phyloP scores from a whole-genome alignment of 2,329 filamentous ascomycete genomes.

The Alternaria postmessia region DNA sequence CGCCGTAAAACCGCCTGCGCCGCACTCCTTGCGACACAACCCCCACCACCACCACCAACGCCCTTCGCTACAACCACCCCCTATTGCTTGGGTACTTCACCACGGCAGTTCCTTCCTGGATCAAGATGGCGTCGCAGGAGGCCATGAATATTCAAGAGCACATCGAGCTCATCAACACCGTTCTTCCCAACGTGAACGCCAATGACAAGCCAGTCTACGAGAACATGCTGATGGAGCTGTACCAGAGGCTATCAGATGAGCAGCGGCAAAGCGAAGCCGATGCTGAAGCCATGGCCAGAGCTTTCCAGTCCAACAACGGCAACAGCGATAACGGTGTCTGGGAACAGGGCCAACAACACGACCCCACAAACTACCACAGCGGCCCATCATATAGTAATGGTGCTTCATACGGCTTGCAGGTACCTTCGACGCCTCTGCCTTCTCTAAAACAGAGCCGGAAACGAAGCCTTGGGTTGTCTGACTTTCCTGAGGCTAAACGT shows the following conservation, averaged over 20 bases:
- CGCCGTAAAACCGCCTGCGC: slow-evolving; percentile 8
- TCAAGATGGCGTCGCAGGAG: slow-evolving; percentile 1
- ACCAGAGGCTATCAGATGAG: neutral
- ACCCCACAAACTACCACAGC: neutral
- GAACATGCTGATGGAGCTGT: slow-evolving; percentile 4
- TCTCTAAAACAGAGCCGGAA: slow-evolving; percentile 29
- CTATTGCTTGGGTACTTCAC: neutral
- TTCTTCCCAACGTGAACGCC: slow-evolving; percentile 5
- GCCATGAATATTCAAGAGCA: slow-evolving; percentile 1
- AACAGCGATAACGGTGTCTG: neutral
- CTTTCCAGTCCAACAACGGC: neutral
- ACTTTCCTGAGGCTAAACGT: slow-evolving; percentile 36
- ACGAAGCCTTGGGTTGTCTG: slow-evolving; percentile 30
- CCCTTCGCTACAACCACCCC: neutral
- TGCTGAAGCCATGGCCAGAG: neutral
- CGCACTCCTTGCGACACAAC: neutral
- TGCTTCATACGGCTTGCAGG: neutral
- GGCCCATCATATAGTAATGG: neutral
- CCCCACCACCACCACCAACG: neutral
- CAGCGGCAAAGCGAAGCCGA: neutral
- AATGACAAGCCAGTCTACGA: slow-evolving; percentile 10
- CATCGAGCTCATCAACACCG: slow-evolving; percentile 9
- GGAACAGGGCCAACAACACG: neutral
- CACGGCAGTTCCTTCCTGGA: neutral
- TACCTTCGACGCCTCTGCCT: slow-evolving; percentile 9